Evolutionary conservation across 352 stramenopile species (phyloP).

Genomic region (Pythium pyrilobum): DNA sequence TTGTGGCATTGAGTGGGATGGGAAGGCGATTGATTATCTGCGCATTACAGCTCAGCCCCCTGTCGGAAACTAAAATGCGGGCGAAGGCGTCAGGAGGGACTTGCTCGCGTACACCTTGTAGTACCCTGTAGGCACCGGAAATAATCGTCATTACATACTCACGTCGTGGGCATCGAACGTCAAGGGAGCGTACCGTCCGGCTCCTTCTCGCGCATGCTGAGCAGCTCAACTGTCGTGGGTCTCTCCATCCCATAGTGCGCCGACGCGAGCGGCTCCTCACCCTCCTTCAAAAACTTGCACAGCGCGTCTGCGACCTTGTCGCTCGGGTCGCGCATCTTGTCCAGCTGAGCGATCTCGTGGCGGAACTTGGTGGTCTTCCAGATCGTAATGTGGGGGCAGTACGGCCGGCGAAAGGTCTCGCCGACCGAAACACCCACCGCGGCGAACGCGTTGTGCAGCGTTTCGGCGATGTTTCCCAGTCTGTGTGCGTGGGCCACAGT

Average conservation of each 20-base stretch:
- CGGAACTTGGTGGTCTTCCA: conserved; percentile 36
- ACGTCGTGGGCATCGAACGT: no score
- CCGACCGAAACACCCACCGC: conserved; percentile 25
- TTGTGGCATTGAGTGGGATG: no score
- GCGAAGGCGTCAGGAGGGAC: not conserved
- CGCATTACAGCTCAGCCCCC: no score
- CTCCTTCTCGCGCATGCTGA: conserved; percentile 29
- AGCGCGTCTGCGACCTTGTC: not conserved
- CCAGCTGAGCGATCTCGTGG: conserved; percentile 21
- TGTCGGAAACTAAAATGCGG: no score
- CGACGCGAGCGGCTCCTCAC: not conserved
- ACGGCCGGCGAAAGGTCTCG: conserved; percentile 23
- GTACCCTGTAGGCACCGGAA: not conserved
- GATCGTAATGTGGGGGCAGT: conserved; percentile 36
- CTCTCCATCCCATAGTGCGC: conserved; percentile 13
- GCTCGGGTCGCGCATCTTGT: conserved; percentile 7
- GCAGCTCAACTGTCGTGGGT: conserved; percentile 20
- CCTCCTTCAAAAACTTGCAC: not conserved
- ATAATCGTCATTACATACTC: not conserved
- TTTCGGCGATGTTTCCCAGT: conserved; percentile 23
- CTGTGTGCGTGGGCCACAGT: conserved; percentile 6
- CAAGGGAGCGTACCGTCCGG: conserved; percentile 20
- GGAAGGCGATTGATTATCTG: no score
- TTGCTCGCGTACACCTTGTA: conserved; percentile 2
- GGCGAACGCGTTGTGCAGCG: conserved; percentile 22